Evolutionary conservation across 176 grass and related monocot species (phyloP).

Genomic region (Oryza glumipatula): DNA sequence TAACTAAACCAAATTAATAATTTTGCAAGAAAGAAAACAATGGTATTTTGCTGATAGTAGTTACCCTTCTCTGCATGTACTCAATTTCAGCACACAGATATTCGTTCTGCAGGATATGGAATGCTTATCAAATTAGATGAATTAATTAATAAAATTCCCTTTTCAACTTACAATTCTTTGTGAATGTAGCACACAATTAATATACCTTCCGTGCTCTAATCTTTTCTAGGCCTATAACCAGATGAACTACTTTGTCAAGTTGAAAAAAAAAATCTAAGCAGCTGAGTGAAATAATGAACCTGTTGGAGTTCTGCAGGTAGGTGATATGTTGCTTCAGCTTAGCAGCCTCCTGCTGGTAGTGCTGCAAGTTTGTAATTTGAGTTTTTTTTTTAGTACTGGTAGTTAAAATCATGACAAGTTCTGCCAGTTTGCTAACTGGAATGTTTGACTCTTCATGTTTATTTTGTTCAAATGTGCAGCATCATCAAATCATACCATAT

Average conservation of each 20-base stretch:
- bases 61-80: constrained; percentile 71
- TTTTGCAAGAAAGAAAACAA: neutral
- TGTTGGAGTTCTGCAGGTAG: constrained; percentile 74
- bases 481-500: neutral
- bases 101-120: constrained; percentile 59
- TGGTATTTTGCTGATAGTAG: neutral
- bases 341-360: constrained; percentile 80
- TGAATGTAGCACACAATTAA: neutral
- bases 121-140: neutral
- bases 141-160: neutral
- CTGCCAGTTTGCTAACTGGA: neutral
- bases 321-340: constrained; percentile 70
- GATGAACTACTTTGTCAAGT: neutral
- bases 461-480: neutral
- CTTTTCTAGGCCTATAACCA: constrained; percentile 53
- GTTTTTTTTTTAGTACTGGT: neutral
- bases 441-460: neutral
- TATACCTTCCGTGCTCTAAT: constrained; percentile 88
- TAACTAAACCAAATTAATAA: constrained; percentile 12
- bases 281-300: constrained; percentile 46
- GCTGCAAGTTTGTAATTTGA: constrained; percentile 46
- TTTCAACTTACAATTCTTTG: neutral
- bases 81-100: constrained; percentile 57
- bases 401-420: neutral
- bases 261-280: neutral